Base-by-base conservation (phyloP, 768 basidiomycete genomes). In the Cantharellus anzutake region DNA sequence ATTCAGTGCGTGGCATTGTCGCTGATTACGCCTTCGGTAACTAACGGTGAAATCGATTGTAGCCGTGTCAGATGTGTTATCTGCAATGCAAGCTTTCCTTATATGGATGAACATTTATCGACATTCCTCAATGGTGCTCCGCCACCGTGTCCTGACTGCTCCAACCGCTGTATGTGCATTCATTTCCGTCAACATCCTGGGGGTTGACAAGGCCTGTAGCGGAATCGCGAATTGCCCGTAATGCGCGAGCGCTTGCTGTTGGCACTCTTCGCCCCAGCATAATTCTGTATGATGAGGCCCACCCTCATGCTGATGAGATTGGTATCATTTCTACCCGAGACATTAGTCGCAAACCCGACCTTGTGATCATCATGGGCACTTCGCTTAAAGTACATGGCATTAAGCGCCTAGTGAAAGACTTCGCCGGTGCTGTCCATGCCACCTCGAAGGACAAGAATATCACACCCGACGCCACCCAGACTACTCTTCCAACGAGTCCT, bases 321-420 rank as follows among this genome's bases (percentile, higher is more conserved):
- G 92, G 88, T 42, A 68, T 71, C 50, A 83, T 96, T 1, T 86
- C 92, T 64, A 73, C 79, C 3, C 73, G 77, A 14, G 94, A 99
- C 68, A 68, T 96, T 3, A 70, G 73, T 14, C 80, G 82, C 58
- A 83, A 80, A 66, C 94, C 96, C 2, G 94, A 98, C 68, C 76
- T 96, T 74, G 74, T 99, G 48, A 82, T 99, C 65, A 85, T 99
- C 65, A 93, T 98, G 87, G 94, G 94, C 34, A 99, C 96, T 14
- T 91, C 88, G 16, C 76, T 99, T 60, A 94, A 94, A 70, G 96
- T 98, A 5, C 92, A 96, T 64, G 94, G 93, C 11, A 73, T 97
- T 59, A 91, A 89, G 72, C 86, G 83, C 66, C 78, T 97, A 39
- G 91, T 96, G 57, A 96, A 91, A 70, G 90, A 94, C 57, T 96